phyloP scores from a whole-genome alignment of 768 basidiomycete species.

The Termitomyces sp. region DNA sequence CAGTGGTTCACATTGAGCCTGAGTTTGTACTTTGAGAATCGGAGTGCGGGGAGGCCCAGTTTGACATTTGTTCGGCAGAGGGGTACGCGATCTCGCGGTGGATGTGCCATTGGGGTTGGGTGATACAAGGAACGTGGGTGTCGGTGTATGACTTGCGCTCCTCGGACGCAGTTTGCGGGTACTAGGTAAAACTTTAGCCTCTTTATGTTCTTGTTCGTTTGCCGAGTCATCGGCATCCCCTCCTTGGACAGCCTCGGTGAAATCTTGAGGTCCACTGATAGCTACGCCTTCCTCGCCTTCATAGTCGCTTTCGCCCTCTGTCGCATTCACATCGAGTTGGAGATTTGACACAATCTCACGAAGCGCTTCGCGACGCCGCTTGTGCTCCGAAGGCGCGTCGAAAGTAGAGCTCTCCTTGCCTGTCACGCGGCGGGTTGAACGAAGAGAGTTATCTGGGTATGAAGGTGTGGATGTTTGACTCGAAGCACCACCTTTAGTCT shows the following conservation, averaged over 20 bases:
- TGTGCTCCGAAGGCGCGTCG: conserved; percentile 15
- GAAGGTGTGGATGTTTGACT: background rate
- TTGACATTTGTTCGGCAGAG: conserved; percentile 1
- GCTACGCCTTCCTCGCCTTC: conserved; percentile 29
- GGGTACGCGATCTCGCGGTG: conserved; percentile 1
- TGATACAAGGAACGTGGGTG: conserved; percentile 15
- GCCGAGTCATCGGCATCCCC: conserved; percentile 25
- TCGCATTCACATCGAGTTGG: conserved; percentile 5
- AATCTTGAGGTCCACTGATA: conserved; percentile 24
- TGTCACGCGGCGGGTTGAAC: background rate
- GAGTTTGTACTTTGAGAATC: background rate
- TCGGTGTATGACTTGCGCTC: conserved; percentile 20
- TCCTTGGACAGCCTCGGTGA: conserved; percentile 1
- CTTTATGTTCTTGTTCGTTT: background rate
- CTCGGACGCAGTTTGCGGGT: conserved; percentile 16
- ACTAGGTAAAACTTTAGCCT: background rate
- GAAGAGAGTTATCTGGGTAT: background rate
- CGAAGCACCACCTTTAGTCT: background rate
- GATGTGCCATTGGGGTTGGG: conserved; percentile 12
- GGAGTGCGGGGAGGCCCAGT: conserved; percentile 7
- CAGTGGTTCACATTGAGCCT: conserved; percentile 6
- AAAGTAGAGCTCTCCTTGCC: background rate
- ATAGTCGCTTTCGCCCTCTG: conserved; percentile 25
- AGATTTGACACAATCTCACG: conserved; percentile 30
- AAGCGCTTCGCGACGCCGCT: conserved; percentile 28